Evolutionary conservation across 345 rosid species (phyloP).

Genomic region (Eucalyptus erythrocorys): DNA sequence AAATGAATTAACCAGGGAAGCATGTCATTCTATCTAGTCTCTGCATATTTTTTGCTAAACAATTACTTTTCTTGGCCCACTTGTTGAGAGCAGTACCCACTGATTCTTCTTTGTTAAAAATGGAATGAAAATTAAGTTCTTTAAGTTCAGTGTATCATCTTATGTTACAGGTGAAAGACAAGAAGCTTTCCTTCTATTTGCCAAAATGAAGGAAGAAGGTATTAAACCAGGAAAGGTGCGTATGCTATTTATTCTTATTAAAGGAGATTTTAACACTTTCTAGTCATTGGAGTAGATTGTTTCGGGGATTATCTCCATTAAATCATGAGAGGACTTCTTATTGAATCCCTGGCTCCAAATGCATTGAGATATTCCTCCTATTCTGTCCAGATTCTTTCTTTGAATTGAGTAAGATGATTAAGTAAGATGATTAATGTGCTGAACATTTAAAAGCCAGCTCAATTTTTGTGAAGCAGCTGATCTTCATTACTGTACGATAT

Average conservation of each 20-base stretch:
- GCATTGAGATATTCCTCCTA: neutral
- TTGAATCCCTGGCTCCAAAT: neutral
- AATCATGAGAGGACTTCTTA: neutral
- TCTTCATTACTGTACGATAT: neutral
- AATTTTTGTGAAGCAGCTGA: neutral
- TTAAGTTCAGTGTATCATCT: neutral
- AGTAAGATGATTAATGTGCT: neutral
- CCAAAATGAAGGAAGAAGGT: constrained; percentile 61
- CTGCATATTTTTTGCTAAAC: neutral
- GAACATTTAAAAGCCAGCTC: neutral
- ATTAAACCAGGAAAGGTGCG: constrained; percentile 68
- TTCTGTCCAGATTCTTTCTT: neutral
- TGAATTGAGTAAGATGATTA: neutral
- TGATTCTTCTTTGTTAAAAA: neutral
- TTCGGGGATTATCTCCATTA: neutral
- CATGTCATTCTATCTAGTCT: neutral
- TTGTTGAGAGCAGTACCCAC: neutral
- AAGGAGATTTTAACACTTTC: neutral
- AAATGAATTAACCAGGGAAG: neutral
- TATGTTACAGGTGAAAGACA: constrained; percentile 41
- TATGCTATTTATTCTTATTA: neutral
- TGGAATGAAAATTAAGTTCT: neutral
- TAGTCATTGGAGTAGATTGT: neutral
- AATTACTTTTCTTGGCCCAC: neutral
- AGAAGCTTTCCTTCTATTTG: constrained; percentile 47